Evolutionary conservation across 1,284 basidiomycete genomes (phyloP).

Genomic region (Trametes hirsuta): DNA sequence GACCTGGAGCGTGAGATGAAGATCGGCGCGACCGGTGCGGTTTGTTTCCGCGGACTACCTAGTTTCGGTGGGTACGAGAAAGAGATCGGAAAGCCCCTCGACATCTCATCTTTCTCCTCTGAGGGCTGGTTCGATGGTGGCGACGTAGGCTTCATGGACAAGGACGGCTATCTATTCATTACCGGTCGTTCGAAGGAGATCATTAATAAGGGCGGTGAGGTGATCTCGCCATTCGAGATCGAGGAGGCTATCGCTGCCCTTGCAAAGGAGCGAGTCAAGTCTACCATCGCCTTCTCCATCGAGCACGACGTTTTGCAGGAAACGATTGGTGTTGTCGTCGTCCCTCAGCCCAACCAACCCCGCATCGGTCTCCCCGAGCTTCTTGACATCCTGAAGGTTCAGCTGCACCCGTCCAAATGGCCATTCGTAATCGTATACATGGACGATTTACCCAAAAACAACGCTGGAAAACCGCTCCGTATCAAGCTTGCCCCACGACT

Average conservation of each 20-base stretch:
- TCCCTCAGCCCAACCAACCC: slow-evolving; percentile 35
- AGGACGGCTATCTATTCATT: slow-evolving; percentile 60
- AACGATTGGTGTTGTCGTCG: slow-evolving; percentile 44
- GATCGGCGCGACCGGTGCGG: slow-evolving; percentile 41
- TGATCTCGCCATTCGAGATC: slow-evolving; percentile 66
- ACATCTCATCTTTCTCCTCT: slow-evolving; percentile 45
- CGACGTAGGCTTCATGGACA: slow-evolving; percentile 63
- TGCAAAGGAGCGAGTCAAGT: slow-evolving; percentile 44
- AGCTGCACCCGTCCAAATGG: slow-evolving; percentile 51
- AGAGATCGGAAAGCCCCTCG: slow-evolving; percentile 40
- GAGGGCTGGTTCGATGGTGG: slow-evolving; percentile 63
- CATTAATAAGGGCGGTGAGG: slow-evolving; percentile 66
- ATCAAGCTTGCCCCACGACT: slow-evolving; percentile 45
- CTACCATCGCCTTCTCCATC: slow-evolving; percentile 43
- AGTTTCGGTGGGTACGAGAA: slow-evolving; percentile 49
- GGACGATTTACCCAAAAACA: slow-evolving; percentile 45
- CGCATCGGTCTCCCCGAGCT: slow-evolving; percentile 44
- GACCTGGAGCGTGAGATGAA: slow-evolving; percentile 40
- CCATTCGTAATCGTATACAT: slow-evolving; percentile 46
- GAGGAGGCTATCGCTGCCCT: slow-evolving; percentile 50
- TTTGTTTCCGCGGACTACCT: slow-evolving; percentile 47
- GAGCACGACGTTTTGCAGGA: slow-evolving; percentile 49
- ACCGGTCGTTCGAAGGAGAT: slow-evolving; percentile 63
- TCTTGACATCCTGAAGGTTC: slow-evolving; percentile 44
- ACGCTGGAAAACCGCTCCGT: slow-evolving; percentile 46